Conservation (phyloP, 2,329 filamentous ascomycete species). For the Aspergillus brasiliensis region DNA sequence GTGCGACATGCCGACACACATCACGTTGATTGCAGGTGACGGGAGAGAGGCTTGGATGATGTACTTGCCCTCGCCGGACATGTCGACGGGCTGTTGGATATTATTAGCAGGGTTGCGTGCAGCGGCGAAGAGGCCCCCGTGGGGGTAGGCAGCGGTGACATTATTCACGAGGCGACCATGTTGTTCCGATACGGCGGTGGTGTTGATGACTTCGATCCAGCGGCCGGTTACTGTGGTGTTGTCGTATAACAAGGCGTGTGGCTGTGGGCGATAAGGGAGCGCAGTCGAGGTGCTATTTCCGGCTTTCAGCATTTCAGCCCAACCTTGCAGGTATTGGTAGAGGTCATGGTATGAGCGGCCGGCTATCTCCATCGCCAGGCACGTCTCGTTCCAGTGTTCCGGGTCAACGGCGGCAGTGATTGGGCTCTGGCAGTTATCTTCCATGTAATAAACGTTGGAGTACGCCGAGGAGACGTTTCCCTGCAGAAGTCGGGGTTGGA, state of each 20-base stretch:
- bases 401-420: conserved; percentile 51
- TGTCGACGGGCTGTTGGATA: conserved; percentile 69
- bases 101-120: conserved; percentile 62
- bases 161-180: conserved; percentile 69
- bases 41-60: conserved; percentile 68
- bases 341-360: conserved; percentile 71
- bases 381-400: conserved; percentile 54
- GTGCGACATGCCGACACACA: conserved; percentile 68
- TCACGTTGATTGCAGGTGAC: conserved; percentile 69
- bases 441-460: conserved; percentile 62
- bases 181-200: conserved; percentile 52
- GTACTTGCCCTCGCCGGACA: conserved; percentile 69
- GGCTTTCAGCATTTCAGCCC: conserved; percentile 52
- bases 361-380: conserved; percentile 69
- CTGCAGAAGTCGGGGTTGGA: conserved; percentile 53
- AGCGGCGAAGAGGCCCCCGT: conserved; percentile 68
- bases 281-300: conserved; percentile 47
- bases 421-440: conserved; percentile 62
- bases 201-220: conserved; percentile 67
- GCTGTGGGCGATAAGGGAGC: conserved; percentile 56
- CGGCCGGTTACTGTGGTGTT: conserved; percentile 70
- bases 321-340: conserved; percentile 60
- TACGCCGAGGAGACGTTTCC: conserved; percentile 65
- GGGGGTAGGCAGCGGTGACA: conserved; percentile 75
- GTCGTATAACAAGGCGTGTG: conserved; percentile 66